Conservation (phyloP, 129 eudicot species). For the Arctium lappa region DNA sequence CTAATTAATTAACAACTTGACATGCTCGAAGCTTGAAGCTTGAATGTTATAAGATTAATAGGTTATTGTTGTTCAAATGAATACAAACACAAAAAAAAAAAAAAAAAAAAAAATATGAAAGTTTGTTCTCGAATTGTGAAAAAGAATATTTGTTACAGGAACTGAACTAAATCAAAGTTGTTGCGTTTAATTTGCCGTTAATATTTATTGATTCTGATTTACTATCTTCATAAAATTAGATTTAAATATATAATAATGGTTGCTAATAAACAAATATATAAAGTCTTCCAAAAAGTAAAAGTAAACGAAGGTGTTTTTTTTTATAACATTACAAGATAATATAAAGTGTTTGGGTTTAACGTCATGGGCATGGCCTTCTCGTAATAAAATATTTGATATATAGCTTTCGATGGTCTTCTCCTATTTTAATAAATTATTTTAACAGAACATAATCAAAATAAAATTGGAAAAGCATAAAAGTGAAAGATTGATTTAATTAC, state of each 20-base stretch:
- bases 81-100: too few species aligned
- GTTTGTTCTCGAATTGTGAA: background rate
- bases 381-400: background rate
- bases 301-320: background rate
- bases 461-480: constrained; percentile 1
- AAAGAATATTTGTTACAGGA: background rate
- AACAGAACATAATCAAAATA: background rate
- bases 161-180: background rate
- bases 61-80: too few species aligned
- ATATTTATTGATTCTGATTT: background rate
- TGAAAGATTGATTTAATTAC: constrained; percentile 31
- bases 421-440: background rate
- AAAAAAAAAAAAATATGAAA: too few species aligned
- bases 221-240: too few species aligned
- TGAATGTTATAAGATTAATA: too few species aligned
- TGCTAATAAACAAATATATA: background rate
- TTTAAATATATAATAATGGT: background rate
- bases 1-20: too few species aligned
- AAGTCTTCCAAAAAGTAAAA: background rate
- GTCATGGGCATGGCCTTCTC: background rate
- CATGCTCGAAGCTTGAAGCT: too few species aligned
- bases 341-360: background rate
- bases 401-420: background rate
- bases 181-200: background rate
- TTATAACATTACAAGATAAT: background rate